These are phyloP conservation scores for Mentha longifolia DNA, from an alignment of 257 asterid species.

Conservation along the genomic window DNA sequence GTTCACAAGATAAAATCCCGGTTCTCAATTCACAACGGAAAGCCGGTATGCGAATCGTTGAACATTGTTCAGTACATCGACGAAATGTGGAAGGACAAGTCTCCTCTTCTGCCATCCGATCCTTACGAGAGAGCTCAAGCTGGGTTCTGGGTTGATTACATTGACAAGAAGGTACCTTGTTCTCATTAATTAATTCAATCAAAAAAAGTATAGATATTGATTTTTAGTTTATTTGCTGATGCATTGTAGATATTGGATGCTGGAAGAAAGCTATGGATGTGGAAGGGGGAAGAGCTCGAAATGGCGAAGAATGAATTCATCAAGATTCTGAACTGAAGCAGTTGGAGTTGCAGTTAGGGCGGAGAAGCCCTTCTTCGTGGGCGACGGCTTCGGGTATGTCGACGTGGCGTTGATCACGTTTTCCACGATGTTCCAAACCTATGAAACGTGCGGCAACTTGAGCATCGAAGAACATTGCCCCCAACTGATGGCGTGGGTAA, in stretches of 20 bases:
- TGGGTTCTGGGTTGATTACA: too few relatives aligned
- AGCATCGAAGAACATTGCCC: conserved; percentile 43
- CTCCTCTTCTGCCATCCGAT: too few relatives aligned
- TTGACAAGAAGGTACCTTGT: too few relatives aligned
- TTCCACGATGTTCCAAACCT: conserved; percentile 41
- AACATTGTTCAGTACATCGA: too few relatives aligned
- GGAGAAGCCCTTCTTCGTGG: conserved; percentile 54
- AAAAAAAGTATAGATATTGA: too few relatives aligned
- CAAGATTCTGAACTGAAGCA: conserved; percentile 30
- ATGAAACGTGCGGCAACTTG: conserved; percentile 42
- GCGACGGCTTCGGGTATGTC: conserved; percentile 40
- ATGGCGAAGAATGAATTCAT: conserved; percentile 39
- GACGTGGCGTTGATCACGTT: conserved; percentile 45
- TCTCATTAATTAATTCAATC: too few relatives aligned
- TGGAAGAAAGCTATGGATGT: conserved; percentile 36
- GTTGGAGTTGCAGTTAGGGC: conserved; percentile 49
- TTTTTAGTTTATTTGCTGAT: too few relatives aligned
- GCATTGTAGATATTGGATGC: conserved; percentile 30
- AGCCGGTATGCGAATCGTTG: too few relatives aligned
- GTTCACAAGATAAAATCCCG: too few relatives aligned
- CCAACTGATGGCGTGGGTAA: conserved; percentile 43
- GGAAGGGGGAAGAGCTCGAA: conserved; percentile 46
- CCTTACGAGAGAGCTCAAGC: too few relatives aligned
- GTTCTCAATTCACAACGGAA: too few relatives aligned
- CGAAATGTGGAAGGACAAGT: too few relatives aligned